These are phyloP conservation scores for Apiospora saccharicola DNA, from an alignment of 2,329 filamentous ascomycete genomes.

Conservation along the genomic window DNA sequence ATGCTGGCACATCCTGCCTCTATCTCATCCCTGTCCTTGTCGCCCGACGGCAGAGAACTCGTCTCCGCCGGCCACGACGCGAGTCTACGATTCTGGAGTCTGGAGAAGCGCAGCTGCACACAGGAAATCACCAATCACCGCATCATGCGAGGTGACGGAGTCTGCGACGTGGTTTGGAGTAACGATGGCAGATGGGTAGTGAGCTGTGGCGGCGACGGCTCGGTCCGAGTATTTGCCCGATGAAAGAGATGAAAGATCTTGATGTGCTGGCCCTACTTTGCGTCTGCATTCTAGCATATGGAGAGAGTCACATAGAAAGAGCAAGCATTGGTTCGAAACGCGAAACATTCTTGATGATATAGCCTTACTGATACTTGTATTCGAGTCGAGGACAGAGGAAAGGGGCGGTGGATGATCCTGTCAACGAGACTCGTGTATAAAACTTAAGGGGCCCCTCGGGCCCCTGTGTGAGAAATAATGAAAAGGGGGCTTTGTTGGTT, in stretches of 20 bases:
- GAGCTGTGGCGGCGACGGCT: conserved; percentile 91
- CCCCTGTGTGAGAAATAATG: conserved; percentile 23
- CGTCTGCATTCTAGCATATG: conserved; percentile 21
- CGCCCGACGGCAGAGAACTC: conserved; percentile 90
- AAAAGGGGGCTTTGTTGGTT: conserved; percentile 13
- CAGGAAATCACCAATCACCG: conserved; percentile 95
- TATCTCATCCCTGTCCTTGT: conserved; percentile 90
- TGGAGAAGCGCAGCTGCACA: conserved; percentile 93
- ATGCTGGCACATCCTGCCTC: conserved; percentile 97
- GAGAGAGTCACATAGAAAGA: conserved; percentile 10
- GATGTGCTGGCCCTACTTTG: not conserved
- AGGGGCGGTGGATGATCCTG: conserved; percentile 4
- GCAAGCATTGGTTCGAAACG: conserved; percentile 17
- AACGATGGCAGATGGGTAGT: conserved; percentile 95
- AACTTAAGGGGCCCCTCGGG: not conserved
- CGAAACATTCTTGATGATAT: conserved; percentile 18
- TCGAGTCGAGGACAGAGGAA: conserved; percentile 9
- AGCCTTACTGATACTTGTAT: conserved; percentile 13
- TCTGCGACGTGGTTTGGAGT: conserved; percentile 95
- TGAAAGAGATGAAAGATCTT: conserved; percentile 38
- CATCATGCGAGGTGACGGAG: conserved; percentile 94
- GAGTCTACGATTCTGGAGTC: conserved; percentile 93
- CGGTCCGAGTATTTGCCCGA: conserved; percentile 88
- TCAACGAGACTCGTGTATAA: conserved; percentile 20
- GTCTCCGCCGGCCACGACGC: conserved; percentile 97